phyloP scores from a whole-genome alignment of 2,329 filamentous ascomycete species.

The Verticillium longisporum region DNA sequence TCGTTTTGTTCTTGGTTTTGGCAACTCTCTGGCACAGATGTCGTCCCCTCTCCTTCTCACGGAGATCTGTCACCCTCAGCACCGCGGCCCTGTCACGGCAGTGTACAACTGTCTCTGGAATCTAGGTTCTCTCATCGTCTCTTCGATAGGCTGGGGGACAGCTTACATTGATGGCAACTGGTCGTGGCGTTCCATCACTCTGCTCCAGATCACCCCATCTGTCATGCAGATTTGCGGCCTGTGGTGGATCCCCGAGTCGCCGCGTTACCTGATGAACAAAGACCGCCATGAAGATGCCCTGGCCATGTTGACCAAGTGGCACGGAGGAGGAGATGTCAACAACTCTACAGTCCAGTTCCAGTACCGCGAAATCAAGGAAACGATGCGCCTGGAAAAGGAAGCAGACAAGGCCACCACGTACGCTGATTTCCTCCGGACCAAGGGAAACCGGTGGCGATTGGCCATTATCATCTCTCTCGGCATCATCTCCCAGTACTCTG shows the following conservation, averaged over 20 bases:
- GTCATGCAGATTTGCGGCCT: conserved; percentile 58
- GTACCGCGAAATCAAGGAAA: conserved; percentile 59
- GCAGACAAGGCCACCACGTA: conserved; percentile 44
- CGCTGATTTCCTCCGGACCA: conserved; percentile 53
- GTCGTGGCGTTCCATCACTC: conserved; percentile 60
- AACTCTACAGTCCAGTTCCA: conserved; percentile 60
- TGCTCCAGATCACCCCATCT: conserved; percentile 58
- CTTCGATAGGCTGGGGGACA: conserved; percentile 59
- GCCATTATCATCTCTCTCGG: conserved; percentile 56
- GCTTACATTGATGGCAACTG: conserved; percentile 50
- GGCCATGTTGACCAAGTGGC: conserved; percentile 53
- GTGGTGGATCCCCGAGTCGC: conserved; percentile 62
- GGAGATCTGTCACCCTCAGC: conserved; percentile 62
- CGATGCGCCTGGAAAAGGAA: conserved; percentile 50
- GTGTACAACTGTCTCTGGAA: conserved; percentile 66
- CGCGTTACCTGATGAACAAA: conserved; percentile 58
- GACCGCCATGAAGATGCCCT: conserved; percentile 58
- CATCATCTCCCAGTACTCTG: conserved; percentile 61
- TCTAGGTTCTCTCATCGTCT: conserved; percentile 48
- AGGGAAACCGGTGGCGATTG: conserved; percentile 58
- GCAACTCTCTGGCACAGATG: conserved; percentile 58
- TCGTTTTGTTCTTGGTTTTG: conserved; percentile 60
- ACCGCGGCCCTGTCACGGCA: conserved; percentile 57
- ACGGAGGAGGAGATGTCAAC: conserved; percentile 52
- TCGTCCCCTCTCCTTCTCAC: conserved; percentile 57